phyloP scores from a whole-genome alignment of 2,329 filamentous ascomycete species.

The Rhinocladiella mackenziei region DNA sequence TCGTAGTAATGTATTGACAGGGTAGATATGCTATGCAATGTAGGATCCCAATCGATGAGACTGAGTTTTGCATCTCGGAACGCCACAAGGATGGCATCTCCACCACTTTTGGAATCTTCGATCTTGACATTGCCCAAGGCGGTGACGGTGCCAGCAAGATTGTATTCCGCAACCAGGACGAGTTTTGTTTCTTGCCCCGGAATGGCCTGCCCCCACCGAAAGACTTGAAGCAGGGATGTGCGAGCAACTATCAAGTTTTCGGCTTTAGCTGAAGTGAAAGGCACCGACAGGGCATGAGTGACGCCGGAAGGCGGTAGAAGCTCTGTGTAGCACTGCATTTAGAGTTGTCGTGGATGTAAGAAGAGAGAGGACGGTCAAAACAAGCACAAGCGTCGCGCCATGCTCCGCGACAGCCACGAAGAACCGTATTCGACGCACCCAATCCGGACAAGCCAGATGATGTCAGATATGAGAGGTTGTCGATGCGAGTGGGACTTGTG shows the following conservation, averaged over 20 bases:
- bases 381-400: background rate
- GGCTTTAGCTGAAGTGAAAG: slow-evolving; percentile 70
- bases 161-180: slow-evolving; percentile 77
- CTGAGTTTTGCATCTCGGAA: slow-evolving; percentile 90
- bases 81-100: slow-evolving; percentile 76
- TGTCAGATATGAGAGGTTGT: no score
- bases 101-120: slow-evolving; percentile 68
- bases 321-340: slow-evolving; percentile 97
- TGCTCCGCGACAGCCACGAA: no score
- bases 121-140: slow-evolving; percentile 75
- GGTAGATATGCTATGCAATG: slow-evolving; percentile 72
- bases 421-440: no score
- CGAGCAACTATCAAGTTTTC: slow-evolving; percentile 88
- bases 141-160: slow-evolving; percentile 77
- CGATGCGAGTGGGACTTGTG: no score
- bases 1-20: slow-evolving; percentile 98
- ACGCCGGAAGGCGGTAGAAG: slow-evolving; percentile 90
- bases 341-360: background rate
- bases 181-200: slow-evolving; percentile 64
- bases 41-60: slow-evolving; percentile 88
- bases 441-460: no score
- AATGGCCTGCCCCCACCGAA: slow-evolving; percentile 62
- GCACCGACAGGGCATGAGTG: slow-evolving; percentile 75
- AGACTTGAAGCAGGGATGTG: slow-evolving; percentile 89
- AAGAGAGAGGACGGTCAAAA: background rate